These are phyloP conservation scores for Puccinia horiana DNA, from an alignment of 1,284 basidiomycete genomes.

Conservation along the genomic window DNA sequence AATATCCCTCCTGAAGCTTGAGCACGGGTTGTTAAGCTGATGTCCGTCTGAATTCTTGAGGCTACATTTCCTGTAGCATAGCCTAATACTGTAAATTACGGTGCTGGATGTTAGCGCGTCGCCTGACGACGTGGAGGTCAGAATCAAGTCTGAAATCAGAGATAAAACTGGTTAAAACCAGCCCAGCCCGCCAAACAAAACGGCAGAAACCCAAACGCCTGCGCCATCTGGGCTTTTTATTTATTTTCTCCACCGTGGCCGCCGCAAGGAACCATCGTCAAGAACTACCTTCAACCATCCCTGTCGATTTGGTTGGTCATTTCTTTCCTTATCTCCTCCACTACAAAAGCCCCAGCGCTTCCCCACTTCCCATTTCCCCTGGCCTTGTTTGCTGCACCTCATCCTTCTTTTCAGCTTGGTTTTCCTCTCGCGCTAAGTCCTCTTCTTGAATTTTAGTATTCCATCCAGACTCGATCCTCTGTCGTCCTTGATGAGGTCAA, in stretches of 20 bases:
- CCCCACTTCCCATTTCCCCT: neutral
- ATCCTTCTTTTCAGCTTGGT: neutral
- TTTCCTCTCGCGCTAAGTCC: neutral
- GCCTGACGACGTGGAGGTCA: slow-evolving; percentile 27
- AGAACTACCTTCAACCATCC: neutral
- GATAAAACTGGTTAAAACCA: neutral
- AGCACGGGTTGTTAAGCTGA: no score
- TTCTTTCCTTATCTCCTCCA: neutral
- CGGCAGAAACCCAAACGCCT: neutral
- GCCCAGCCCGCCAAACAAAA: neutral
- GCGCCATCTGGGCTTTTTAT: neutral
- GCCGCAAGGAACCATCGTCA: neutral
- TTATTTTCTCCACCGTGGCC: neutral
- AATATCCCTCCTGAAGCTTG: no score
- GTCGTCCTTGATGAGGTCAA: slow-evolving; percentile 23
- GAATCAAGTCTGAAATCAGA: neutral
- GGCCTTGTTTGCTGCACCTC: neutral
- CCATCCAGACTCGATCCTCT: neutral
- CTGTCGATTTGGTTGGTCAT: slow-evolving; percentile 7
- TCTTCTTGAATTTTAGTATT: neutral
- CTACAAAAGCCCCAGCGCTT: neutral
- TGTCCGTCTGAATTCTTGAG: no score
- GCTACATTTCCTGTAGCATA: no score
- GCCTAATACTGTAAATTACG: neutral
- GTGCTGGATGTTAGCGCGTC: slow-evolving; percentile 6